These are phyloP conservation scores for Hygrophoropsis aurantiaca DNA, from an alignment of 768 basidiomycete genomes.

Conservation along the genomic window DNA sequence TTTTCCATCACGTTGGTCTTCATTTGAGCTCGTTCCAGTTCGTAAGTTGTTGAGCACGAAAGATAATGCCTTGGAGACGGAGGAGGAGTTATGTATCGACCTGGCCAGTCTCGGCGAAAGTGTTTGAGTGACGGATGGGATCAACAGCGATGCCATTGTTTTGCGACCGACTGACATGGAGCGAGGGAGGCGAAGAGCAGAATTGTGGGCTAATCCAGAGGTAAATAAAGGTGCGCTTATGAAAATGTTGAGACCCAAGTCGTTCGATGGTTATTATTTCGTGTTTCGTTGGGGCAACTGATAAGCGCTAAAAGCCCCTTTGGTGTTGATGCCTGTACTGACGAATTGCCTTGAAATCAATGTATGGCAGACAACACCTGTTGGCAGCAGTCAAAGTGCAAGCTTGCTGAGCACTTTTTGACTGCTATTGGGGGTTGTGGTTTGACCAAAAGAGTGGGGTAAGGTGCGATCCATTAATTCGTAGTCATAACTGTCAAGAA, in stretches of 20 bases:
- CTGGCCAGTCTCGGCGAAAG: conserved; percentile 11
- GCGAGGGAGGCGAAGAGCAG: background rate
- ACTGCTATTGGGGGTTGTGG: background rate
- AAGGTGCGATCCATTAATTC: background rate
- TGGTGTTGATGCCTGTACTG: no score
- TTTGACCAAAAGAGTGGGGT: conserved; percentile 2
- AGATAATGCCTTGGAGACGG: conserved; percentile 44
- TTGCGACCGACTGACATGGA: background rate
- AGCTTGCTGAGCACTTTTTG: no score
- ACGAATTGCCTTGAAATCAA: no score
- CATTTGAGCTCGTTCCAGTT: conserved; percentile 20
- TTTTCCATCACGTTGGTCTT: conserved; percentile 18
- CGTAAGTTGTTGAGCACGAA: conserved; percentile 49
- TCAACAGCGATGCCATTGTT: conserved; percentile 16
- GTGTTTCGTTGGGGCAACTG: conserved; percentile 4
- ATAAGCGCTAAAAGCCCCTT: conserved; percentile 1
- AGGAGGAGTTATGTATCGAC: conserved; percentile 29
- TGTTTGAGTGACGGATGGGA: conserved; percentile 13
- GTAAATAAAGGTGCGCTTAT: conserved; percentile 20
- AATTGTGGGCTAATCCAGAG: background rate
- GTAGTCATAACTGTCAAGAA: no score
- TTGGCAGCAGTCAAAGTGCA: no score
- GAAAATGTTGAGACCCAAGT: conserved; percentile 11
- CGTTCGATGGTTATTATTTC: conserved; percentile 6
- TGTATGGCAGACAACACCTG: no score